A percentile compares a stretch with the other conserved stretches of the same genome.
Conservation (phyloP, 805 yeast species). For the Candida corydali region DNA sequence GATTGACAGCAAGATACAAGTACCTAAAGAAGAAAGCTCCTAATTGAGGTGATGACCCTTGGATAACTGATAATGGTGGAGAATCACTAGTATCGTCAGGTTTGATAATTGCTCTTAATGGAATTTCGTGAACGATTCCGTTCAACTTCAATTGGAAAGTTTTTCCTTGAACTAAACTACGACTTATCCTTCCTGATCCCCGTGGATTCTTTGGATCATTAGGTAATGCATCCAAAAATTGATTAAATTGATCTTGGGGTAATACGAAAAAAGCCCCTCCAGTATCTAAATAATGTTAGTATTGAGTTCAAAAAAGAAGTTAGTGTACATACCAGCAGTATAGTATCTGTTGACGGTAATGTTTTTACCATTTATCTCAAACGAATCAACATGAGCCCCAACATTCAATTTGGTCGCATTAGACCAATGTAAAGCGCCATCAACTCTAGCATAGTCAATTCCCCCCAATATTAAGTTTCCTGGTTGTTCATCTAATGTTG, state of each 20-base stretch:
- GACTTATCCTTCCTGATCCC: neutral
- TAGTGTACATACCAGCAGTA: no score
- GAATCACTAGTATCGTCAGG: neutral
- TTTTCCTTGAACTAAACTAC: neutral
- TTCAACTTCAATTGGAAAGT: neutral
- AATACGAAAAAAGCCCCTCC: no score
- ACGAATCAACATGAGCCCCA: neutral
- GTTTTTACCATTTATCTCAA: neutral
- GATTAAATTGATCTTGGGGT: neutral
- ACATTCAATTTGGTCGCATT: neutral
- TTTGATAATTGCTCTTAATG: neutral
- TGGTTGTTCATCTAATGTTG: neutral
- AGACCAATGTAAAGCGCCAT: conserved; percentile 1
- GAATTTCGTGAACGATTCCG: neutral
- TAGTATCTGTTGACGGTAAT: neutral
- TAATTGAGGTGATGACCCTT: neutral
- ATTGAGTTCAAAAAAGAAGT: no score
- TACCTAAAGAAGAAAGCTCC: conserved; percentile 1
- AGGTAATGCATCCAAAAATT: conserved; percentile 2
- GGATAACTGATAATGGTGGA: neutral
- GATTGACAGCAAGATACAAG: conserved; percentile 1
- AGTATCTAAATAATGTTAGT: no score
- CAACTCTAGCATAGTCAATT: neutral
- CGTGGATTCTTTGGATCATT: neutral
- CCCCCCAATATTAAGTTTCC: conserved; percentile 1